These are phyloP conservation scores for Erythrobasidium hasegawianum DNA, from an alignment of 1,284 basidiomycete species.

Conservation along the genomic window DNA sequence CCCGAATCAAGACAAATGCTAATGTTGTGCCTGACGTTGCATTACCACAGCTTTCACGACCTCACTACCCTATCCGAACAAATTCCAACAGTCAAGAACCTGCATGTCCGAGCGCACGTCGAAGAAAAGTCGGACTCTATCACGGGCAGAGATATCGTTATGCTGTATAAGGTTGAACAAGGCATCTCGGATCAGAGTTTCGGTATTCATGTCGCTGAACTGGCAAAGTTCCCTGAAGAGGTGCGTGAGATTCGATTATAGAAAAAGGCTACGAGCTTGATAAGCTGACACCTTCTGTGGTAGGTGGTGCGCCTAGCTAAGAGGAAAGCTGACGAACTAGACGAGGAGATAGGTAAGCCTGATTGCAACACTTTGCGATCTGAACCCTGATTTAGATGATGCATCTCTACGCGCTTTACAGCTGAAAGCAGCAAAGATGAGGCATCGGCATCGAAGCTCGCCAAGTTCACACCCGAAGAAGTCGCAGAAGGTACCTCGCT, in stretches of 20 bases:
- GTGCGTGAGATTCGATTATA: conserved; percentile 69
- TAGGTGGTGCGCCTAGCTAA: conserved; percentile 67
- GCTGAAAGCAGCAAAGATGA: conserved; percentile 16
- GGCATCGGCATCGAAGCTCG: conserved; percentile 1
- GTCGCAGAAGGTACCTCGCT: conserved; percentile 66
- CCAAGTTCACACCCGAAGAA: conserved; percentile 32
- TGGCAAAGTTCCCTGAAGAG: conserved; percentile 92
- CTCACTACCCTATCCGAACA: conserved; percentile 86
- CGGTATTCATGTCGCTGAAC: conserved; percentile 94
- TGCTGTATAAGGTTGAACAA: conserved; percentile 93
- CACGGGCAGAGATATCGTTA: conserved; percentile 65
- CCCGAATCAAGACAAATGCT: too few species aligned
- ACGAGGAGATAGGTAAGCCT: conserved; percentile 66
- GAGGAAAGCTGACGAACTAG: conserved; percentile 90
- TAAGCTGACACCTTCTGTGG: background rate
- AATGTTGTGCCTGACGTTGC: background rate
- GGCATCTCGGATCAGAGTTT: conserved; percentile 87
- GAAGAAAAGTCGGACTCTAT: conserved; percentile 60
- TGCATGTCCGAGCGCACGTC: conserved; percentile 94
- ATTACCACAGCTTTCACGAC: conserved; percentile 78
- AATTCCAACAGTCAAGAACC: conserved; percentile 81
- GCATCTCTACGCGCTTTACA: background rate
- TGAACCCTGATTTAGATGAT: background rate
- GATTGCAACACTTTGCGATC: background rate
- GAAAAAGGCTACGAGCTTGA: background rate